Evolutionary conservation across 805 yeast species (phyloP).

Genomic region (Maudiozyma saulgeensis): DNA sequence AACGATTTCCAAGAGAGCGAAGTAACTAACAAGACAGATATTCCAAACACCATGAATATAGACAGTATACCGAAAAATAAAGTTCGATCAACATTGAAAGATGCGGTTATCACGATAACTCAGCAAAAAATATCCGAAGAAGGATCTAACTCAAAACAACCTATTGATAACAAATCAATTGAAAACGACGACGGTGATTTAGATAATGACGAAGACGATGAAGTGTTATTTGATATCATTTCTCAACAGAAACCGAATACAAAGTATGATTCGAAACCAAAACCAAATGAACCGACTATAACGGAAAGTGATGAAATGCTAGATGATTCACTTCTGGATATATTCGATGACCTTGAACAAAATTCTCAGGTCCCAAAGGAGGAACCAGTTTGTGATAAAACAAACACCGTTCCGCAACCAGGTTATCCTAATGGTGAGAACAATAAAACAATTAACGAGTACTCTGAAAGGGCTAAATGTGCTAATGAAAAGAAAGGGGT

Average conservation of each 20-base stretch:
- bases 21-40: no score
- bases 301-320: background rate
- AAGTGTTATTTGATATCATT: background rate
- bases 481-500: conserved; percentile 41
- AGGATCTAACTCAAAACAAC: background rate
- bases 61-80: no score
- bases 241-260: background rate
- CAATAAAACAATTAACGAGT: background rate
- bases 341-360: background rate
- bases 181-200: background rate
- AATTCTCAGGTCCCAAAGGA: no score
- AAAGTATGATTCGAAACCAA: background rate
- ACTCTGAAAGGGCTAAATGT: conserved; percentile 28
- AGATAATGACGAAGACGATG: background rate
- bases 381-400: no score
- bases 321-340: background rate
- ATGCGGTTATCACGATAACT: background rate
- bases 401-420: no score
- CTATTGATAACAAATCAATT: background rate
- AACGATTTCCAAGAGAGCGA: no score
- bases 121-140: background rate
- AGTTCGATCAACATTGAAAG: no score
- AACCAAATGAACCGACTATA: background rate
- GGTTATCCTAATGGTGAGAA: background rate
- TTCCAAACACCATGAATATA: no score